Percentiles rank a stretch among this genome's conserved stretches.
Conservation (phyloP, 257 asterid genomes). For the Solanum tarapatanum region DNA sequence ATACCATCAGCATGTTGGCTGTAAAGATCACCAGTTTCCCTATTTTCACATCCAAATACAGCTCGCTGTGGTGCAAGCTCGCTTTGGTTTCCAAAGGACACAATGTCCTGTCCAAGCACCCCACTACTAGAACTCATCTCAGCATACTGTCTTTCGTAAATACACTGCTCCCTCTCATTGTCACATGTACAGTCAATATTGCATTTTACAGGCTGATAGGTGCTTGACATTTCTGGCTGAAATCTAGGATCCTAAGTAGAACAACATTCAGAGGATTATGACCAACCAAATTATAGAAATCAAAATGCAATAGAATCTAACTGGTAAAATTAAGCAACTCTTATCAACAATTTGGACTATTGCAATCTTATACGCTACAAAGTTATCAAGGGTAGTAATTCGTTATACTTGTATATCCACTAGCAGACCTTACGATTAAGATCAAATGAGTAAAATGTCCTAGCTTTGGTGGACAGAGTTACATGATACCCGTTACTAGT, state of each 20-base stretch:
- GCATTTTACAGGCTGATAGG: slow-evolving; percentile 79
- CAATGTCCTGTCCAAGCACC: slow-evolving; percentile 76
- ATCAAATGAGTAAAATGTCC: not conserved
- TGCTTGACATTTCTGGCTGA: slow-evolving; percentile 70
- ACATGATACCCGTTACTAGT: not conserved
- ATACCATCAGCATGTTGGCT: slow-evolving; percentile 99
- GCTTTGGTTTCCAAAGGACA: slow-evolving; percentile 88
- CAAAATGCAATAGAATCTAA: not conserved
- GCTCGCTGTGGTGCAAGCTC: slow-evolving; percentile 85
- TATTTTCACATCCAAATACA: slow-evolving; percentile 87
- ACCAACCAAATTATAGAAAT: not conserved
- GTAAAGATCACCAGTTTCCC: slow-evolving; percentile 96
- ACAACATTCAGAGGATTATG: not conserved
- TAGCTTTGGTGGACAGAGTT: not conserved
- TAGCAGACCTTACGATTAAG: not conserved
- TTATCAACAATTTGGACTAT: not conserved
- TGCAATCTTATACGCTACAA: not conserved
- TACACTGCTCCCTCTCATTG: slow-evolving; percentile 53
- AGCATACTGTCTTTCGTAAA: slow-evolving; percentile 88
- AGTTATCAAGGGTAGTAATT: not conserved
- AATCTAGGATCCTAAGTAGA: slow-evolving; percentile 72
- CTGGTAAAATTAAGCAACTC: not conserved
- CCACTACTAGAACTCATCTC: slow-evolving; percentile 99
- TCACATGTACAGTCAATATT: slow-evolving; percentile 81
- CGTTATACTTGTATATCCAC: not conserved